A percentile compares a stretch with the other conserved stretches of the same genome.
phyloP scores from a whole-genome alignment of 371 early-diverging fungal genomes.

The Apophysomyces ossiformis region DNA sequence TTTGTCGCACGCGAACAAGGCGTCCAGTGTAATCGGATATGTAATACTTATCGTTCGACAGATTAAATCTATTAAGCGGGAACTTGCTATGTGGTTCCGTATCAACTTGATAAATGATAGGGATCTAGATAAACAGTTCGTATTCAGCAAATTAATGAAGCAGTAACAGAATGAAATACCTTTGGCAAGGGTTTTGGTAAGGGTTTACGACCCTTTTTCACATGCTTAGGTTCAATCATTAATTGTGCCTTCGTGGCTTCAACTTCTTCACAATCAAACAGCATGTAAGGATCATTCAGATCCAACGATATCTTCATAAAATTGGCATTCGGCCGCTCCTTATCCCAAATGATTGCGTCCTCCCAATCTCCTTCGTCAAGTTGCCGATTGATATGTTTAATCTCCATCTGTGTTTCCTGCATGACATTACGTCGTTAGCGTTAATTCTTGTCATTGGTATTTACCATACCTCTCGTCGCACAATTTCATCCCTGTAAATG shows the following conservation, averaged over 20 bases:
- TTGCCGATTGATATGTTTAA: conserved; percentile 55
- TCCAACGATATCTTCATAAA: conserved; percentile 72
- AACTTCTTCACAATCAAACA: conserved; percentile 68
- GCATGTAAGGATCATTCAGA: conserved; percentile 77
- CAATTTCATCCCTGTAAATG: not conserved
- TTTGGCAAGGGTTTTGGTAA: conserved; percentile 44
- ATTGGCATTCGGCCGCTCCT: conserved; percentile 56
- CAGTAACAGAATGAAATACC: conserved; percentile 19
- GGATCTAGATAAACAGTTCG: conserved; percentile 18
- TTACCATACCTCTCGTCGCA: not conserved
- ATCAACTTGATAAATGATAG: conserved; percentile 51
- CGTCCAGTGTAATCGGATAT: conserved; percentile 75
- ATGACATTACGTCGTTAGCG: not conserved
- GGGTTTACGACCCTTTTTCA: conserved; percentile 50
- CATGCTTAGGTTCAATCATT: conserved; percentile 45
- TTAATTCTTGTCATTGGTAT: not conserved
- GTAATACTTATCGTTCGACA: conserved; percentile 97
- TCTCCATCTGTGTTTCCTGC: conserved; percentile 19
- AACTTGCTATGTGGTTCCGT: conserved; percentile 58
- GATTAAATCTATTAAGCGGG: conserved; percentile 85
- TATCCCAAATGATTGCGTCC: conserved; percentile 81
- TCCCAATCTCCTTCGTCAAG: conserved; percentile 70
- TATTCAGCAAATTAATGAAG: not conserved
- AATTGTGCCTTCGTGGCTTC: conserved; percentile 52
- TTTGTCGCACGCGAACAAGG: conserved; percentile 82